Percentiles rank a stretch among this genome's conserved stretches.
Conservation (phyloP, 139 green algal genomes). For the Tetradesmus obliquus region DNA sequence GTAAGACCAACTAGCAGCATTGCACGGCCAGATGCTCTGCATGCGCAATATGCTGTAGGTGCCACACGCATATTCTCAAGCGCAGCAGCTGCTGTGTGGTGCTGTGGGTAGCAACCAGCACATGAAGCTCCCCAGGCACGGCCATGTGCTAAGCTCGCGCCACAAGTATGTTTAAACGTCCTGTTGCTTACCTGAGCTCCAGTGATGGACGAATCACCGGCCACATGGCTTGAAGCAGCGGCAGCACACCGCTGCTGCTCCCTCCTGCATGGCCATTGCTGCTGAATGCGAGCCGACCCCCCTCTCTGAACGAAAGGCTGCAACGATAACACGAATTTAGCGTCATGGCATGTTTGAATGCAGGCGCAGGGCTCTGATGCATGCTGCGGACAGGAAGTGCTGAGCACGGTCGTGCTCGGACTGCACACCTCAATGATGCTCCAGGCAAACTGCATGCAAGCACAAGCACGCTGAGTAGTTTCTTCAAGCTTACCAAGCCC, state of each 20-base stretch:
- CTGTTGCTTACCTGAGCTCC: background rate
- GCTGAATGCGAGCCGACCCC: background rate
- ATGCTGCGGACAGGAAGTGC: background rate
- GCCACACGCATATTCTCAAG: no score
- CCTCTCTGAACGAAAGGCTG: background rate
- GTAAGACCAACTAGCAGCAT: no score
- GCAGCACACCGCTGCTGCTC: background rate
- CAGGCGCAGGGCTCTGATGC: background rate
- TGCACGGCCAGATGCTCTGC: no score
- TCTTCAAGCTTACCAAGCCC: background rate
- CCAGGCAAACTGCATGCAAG: background rate
- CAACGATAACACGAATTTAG: background rate
- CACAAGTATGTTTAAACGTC: background rate
- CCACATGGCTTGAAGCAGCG: constrained; percentile 12
- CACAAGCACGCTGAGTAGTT: background rate
- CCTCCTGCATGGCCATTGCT: background rate
- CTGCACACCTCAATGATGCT: background rate
- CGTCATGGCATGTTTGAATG: background rate
- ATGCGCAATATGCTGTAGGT: no score
- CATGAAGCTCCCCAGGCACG: background rate
- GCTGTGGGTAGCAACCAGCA: background rate
- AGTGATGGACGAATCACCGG: background rate
- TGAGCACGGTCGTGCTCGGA: background rate
- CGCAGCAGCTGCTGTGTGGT: background rate
- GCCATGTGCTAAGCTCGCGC: background rate